Percentiles rank a stretch among this genome's conserved stretches.
phyloP scores from a whole-genome alignment of 2,329 filamentous ascomycete species.

The Aureobasidium sp. region DNA sequence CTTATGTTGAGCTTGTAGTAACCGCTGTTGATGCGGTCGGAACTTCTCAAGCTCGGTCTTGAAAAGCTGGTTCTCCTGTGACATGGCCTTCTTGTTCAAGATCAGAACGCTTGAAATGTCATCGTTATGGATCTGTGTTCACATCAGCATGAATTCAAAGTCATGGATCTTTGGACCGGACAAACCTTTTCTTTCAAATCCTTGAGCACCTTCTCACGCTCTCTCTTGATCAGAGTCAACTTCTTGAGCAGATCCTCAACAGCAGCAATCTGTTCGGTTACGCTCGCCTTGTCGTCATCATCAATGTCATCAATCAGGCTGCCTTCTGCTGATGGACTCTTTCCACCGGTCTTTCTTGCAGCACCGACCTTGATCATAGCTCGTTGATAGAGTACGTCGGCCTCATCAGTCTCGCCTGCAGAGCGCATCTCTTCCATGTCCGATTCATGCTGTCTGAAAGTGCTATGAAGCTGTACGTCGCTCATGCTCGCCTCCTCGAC shows the following conservation, averaged over 20 bases:
- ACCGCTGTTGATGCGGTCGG: slow-evolving; percentile 79
- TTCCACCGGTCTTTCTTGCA: slow-evolving; percentile 46
- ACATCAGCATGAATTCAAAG: not conserved
- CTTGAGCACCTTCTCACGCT: slow-evolving; percentile 85
- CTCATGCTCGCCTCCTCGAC: slow-evolving; percentile 83
- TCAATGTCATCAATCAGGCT: slow-evolving; percentile 91
- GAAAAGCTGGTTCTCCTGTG: slow-evolving; percentile 87
- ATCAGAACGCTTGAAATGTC: slow-evolving; percentile 97
- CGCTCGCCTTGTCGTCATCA: slow-evolving; percentile 71
- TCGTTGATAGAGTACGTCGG: slow-evolving; percentile 80
- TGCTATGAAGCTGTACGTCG: slow-evolving; percentile 74
- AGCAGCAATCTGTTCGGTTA: slow-evolving; percentile 79
- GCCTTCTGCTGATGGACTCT: slow-evolving; percentile 54
- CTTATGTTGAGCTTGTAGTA: slow-evolving; percentile 92
- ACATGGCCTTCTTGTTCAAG: slow-evolving; percentile 92
- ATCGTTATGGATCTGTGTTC: slow-evolving; percentile 74
- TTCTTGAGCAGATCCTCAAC: slow-evolving; percentile 90
- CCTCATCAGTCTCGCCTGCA: slow-evolving; percentile 78
- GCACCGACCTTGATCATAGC: slow-evolving; percentile 73
- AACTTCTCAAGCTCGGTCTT: slow-evolving; percentile 98
- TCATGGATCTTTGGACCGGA: not conserved
- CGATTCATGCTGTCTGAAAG: slow-evolving; percentile 74
- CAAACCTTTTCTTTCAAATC: slow-evolving; percentile 94
- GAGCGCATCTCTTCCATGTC: slow-evolving; percentile 95
- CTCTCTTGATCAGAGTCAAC: slow-evolving; percentile 83